Conservation (phyloP, 1,139 yeast genomes). For the Meyerozyma carpophila region DNA sequence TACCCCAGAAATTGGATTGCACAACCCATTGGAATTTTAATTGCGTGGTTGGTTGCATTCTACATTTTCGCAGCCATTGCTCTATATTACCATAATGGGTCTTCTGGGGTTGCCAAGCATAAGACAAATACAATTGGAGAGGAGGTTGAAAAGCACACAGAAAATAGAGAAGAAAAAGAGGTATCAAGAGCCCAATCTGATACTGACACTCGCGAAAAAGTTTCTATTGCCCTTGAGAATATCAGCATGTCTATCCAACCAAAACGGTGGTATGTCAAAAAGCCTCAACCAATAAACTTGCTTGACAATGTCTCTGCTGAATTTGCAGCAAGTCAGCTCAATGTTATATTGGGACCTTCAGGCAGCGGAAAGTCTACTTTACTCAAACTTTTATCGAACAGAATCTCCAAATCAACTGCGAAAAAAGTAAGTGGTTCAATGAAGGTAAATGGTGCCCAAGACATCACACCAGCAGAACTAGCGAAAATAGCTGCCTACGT, state of each 20-base stretch:
- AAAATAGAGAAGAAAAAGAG: neutral
- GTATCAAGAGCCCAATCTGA: neutral
- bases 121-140: constrained; percentile 15
- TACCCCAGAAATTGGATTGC: constrained; percentile 18
- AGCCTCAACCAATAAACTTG: constrained; percentile 6
- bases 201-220: neutral
- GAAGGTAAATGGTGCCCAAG: constrained; percentile 11
- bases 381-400: constrained; percentile 15
- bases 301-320: constrained; percentile 14
- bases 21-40: constrained; percentile 15
- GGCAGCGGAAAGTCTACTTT: constrained; percentile 24
- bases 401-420: constrained; percentile 11
- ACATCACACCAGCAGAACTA: constrained; percentile 11
- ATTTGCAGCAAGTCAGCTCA: constrained; percentile 15
- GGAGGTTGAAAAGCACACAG: neutral
- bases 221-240: neutral
- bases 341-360: constrained; percentile 24
- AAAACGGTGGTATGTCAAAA: constrained; percentile 1
- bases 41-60: constrained; percentile 16
- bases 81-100: constrained; percentile 14
- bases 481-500: constrained; percentile 17
- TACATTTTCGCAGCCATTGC: constrained; percentile 12
- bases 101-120: constrained; percentile 15
- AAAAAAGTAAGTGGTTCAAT: constrained; percentile 12
- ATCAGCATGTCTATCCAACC: neutral